Percentiles rank a stretch among this genome's conserved stretches.
Conservation (phyloP, 1,139 yeast genomes). For the Eremothecium gossypii region DNA sequence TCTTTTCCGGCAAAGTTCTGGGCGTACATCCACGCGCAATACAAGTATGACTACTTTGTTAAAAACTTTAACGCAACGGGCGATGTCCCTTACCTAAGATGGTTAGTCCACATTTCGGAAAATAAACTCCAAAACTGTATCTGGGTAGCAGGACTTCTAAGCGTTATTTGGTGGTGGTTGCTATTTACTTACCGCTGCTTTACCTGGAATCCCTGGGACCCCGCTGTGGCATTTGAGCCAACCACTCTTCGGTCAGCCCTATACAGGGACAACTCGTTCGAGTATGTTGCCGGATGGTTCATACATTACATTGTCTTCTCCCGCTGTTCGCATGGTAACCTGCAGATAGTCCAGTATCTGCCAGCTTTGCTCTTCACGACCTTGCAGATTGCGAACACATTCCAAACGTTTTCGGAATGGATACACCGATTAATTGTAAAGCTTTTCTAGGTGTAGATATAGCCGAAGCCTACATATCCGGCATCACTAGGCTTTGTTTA, state of each 20-base stretch:
- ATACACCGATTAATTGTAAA: background rate
- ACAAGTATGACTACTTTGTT: slow-evolving; percentile 15
- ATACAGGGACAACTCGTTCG: slow-evolving; percentile 30
- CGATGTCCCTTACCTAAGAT: slow-evolving; percentile 12
- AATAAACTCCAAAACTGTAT: slow-evolving; percentile 9
- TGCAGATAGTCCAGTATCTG: slow-evolving; percentile 42
- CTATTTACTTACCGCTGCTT: slow-evolving; percentile 2
- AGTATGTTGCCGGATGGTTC: slow-evolving; percentile 47
- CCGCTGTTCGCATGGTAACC: slow-evolving; percentile 45
- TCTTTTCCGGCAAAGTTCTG: background rate
- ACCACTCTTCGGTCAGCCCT: slow-evolving; percentile 9
- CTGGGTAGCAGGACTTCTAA: slow-evolving; percentile 16
- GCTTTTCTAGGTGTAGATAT: too few species aligned
- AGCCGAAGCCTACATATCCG: too few species aligned
- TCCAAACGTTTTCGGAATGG: background rate
- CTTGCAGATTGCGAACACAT: slow-evolving; percentile 19
- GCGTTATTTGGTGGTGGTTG: slow-evolving; percentile 5
- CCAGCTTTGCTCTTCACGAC: slow-evolving; percentile 57
- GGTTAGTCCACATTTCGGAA: slow-evolving; percentile 14
- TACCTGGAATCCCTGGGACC: slow-evolving; percentile 19
- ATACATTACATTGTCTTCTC: slow-evolving; percentile 44
- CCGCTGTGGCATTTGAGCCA: background rate
- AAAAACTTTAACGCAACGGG: slow-evolving; percentile 8
- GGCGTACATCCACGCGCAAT: slow-evolving; percentile 8
- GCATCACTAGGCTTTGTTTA: slow-evolving; percentile 1